Evolutionary conservation across 768 basidiomycete genomes (phyloP).

Genomic region (Exsudoporus frostii): DNA sequence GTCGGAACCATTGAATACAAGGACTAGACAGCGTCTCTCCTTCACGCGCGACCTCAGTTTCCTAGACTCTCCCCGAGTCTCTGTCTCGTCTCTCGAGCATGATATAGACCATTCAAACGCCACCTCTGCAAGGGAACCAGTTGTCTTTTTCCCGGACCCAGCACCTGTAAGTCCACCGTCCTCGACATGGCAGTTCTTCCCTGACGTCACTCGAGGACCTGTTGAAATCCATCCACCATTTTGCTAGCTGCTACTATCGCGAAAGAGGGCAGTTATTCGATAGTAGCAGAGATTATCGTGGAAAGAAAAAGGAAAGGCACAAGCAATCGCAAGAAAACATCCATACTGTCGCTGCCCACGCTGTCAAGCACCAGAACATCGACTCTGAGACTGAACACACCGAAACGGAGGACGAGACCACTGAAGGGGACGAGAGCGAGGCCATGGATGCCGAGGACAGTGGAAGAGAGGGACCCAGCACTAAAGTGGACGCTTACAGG

Average conservation of each 20-base stretch:
- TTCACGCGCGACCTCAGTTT: conserved; percentile 54
- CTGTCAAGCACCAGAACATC: background rate
- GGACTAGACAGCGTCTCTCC: conserved; percentile 41
- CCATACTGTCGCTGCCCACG: conserved; percentile 20
- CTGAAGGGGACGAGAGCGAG: conserved; percentile 15
- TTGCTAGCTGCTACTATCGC: conserved; percentile 54
- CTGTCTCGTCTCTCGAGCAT: conserved; percentile 9
- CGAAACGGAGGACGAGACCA: conserved; percentile 14
- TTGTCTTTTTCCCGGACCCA: conserved; percentile 35
- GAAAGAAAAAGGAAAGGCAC: conserved; percentile 36
- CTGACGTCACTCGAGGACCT: conserved; percentile 42
- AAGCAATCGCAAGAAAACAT: conserved; percentile 15
- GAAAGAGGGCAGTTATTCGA: conserved; percentile 60
- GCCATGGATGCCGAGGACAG: conserved; percentile 6
- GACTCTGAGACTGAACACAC: conserved; percentile 12
- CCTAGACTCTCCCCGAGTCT: conserved; percentile 37
- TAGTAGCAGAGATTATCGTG: conserved; percentile 44
- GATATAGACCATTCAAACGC: conserved; percentile 1
- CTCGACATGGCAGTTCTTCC: background rate
- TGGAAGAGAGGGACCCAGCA: background rate
- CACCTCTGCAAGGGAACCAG: conserved; percentile 2
- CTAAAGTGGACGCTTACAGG: conserved; percentile 4
- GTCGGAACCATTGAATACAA: conserved; percentile 13
- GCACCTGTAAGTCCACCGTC: conserved; percentile 46
- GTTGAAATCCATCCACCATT: conserved; percentile 50